These are phyloP conservation scores for Hemisphaericaspora xylanilytica DNA, from an alignment of 1,139 yeast species.

Conservation along the genomic window DNA sequence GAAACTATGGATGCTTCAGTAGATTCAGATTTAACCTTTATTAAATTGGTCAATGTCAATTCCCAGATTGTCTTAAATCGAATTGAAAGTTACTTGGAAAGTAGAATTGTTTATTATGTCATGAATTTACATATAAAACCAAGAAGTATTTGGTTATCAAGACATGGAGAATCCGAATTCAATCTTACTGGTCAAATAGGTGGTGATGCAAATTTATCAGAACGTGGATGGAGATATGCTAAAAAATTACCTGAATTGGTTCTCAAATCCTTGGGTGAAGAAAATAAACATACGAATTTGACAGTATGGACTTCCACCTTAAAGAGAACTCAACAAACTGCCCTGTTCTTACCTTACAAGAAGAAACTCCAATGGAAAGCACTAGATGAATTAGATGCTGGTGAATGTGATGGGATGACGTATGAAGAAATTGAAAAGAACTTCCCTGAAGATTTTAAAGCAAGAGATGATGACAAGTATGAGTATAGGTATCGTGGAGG, in stretches of 20 bases:
- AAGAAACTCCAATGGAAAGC: slow-evolving; percentile 92
- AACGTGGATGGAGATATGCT: slow-evolving; percentile 85
- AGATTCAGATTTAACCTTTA: slow-evolving; percentile 73
- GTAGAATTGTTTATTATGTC: slow-evolving; percentile 90
- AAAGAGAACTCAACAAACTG: slow-evolving; percentile 89
- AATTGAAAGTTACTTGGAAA: slow-evolving; percentile 84
- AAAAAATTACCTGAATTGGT: slow-evolving; percentile 78
- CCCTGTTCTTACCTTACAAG: slow-evolving; percentile 76
- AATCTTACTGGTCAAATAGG: slow-evolving; percentile 94
- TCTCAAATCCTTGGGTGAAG: slow-evolving; percentile 66
- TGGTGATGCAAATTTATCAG: slow-evolving; percentile 87
- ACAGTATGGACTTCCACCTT: slow-evolving; percentile 97
- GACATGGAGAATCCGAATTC: slow-evolving; percentile 94
- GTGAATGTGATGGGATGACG: slow-evolving; percentile 92
- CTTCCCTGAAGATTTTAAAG: slow-evolving; percentile 93
- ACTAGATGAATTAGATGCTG: slow-evolving; percentile 94
- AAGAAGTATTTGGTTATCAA: slow-evolving; percentile 84
- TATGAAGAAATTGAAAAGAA: slow-evolving; percentile 75
- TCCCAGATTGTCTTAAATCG: slow-evolving; percentile 84
- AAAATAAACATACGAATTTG: slow-evolving; percentile 57
- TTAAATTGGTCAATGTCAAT: slow-evolving; percentile 83
- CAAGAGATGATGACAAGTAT: slow-evolving; percentile 93
- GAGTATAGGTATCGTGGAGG: slow-evolving; percentile 97
- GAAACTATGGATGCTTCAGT: slow-evolving; percentile 60
- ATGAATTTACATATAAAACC: slow-evolving; percentile 95